Conservation (phyloP, 148 eudicot genomes). For the Chenopodium suecicum region DNA sequence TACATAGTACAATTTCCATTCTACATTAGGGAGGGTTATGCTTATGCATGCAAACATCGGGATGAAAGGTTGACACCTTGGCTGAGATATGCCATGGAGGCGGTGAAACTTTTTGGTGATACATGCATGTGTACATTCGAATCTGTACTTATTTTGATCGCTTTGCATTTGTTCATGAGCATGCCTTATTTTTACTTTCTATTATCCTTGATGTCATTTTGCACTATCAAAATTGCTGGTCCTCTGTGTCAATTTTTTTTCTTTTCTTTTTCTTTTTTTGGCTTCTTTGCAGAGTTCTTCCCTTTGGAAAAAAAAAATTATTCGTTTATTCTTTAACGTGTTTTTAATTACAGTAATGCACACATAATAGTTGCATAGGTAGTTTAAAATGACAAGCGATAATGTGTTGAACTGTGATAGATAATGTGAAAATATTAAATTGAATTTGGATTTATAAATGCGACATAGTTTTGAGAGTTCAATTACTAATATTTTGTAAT, state of each 20-base stretch:
- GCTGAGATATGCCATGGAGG: neutral
- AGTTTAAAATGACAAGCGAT: no score
- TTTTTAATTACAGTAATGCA: neutral
- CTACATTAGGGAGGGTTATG: no score
- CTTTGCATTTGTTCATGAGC: neutral
- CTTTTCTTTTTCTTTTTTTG: no score
- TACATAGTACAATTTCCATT: neutral
- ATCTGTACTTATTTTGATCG: neutral
- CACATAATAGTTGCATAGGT: no score
- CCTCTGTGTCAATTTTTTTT: no score
- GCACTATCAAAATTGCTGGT: no score
- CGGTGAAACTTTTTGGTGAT: conserved; percentile 1
- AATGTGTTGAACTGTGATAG: neutral
- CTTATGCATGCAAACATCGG: no score
- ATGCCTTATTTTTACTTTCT: no score
- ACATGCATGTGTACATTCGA: neutral
- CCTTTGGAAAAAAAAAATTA: no score
- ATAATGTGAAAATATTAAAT: neutral
- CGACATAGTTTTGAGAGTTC: neutral
- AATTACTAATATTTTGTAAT: neutral
- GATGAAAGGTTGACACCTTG: no score
- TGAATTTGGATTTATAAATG: neutral
- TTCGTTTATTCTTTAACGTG: neutral
- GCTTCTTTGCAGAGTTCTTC: no score
- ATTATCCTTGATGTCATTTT: no score